Evolutionary conservation across 768 basidiomycete species (phyloP).

Genomic region (Phaffia tasmanica): DNA sequence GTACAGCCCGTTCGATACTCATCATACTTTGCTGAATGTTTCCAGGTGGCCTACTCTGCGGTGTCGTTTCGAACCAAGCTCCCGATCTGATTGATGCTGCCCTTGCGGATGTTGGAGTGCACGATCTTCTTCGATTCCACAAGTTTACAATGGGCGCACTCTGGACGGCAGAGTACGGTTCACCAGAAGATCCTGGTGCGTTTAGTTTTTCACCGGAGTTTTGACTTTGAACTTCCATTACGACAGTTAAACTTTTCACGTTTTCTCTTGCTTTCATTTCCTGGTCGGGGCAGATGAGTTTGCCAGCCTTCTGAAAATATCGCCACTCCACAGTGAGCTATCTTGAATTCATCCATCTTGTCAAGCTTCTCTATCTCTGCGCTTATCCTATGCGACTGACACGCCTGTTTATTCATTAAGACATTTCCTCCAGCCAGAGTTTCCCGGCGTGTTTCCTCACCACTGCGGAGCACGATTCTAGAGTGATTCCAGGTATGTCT

Average conservation of each 20-base stretch:
- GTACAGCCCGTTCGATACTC: not conserved
- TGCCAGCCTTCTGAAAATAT: constrained; percentile 12
- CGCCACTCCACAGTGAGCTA: constrained; percentile 21
- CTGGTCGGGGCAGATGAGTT: constrained; percentile 1
- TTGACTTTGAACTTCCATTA: too few relatives aligned
- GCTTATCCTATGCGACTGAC: too few relatives aligned
- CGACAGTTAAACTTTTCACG: too few relatives aligned
- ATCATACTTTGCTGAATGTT: not conserved
- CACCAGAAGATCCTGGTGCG: constrained; percentile 1
- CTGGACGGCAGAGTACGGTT: constrained; percentile 24
- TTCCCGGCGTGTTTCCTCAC: constrained; percentile 17
- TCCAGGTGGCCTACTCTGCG: constrained; percentile 19
- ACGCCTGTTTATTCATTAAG: not conserved
- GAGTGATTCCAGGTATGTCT: constrained; percentile 19
- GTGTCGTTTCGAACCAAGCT: constrained; percentile 18
- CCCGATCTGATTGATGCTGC: constrained; percentile 21
- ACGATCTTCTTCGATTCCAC: constrained; percentile 23
- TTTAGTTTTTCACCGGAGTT: too few relatives aligned
- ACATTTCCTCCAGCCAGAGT: not conserved
- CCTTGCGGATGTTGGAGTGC: constrained; percentile 23
- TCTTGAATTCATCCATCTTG: too few relatives aligned
- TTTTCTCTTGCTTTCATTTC: too few relatives aligned
- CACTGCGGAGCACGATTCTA: constrained; percentile 22
- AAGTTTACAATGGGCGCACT: constrained; percentile 23
- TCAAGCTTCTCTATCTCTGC: too few relatives aligned